Percentiles rank a stretch among this genome's conserved stretches.
Conservation (phyloP, 371 early-diverging fungal genomes). For the Choanephora cucurbitarum region DNA sequence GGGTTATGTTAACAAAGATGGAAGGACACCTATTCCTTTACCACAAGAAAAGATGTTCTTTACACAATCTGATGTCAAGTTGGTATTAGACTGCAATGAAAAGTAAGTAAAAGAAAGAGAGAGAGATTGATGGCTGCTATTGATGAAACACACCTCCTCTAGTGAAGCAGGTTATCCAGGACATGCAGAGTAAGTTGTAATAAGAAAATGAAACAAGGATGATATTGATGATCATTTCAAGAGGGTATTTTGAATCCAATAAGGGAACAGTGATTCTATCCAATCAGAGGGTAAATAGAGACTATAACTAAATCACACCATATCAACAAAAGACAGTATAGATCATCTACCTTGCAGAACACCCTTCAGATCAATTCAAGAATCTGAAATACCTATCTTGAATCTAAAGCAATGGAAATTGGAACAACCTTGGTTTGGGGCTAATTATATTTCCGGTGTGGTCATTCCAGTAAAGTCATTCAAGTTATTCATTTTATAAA, state of each 20-base stretch:
- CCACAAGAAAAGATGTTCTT: slow-evolving; percentile 55
- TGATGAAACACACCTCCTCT: slow-evolving; percentile 1
- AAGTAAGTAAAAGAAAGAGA: too few species aligned
- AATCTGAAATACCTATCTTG: slow-evolving; percentile 51
- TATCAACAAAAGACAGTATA: too few species aligned
- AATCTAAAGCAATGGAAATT: slow-evolving; percentile 45
- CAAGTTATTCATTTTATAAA: background rate
- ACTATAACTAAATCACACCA: too few species aligned
- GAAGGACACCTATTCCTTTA: slow-evolving; percentile 41
- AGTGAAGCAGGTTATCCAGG: slow-evolving; percentile 42
- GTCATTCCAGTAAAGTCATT: slow-evolving; percentile 42
- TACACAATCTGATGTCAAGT: slow-evolving; percentile 33
- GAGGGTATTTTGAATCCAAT: slow-evolving; percentile 34
- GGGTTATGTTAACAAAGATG: slow-evolving; percentile 50
- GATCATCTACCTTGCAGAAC: slow-evolving; percentile 42
- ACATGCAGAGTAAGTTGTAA: slow-evolving; percentile 29
- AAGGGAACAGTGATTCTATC: slow-evolving; percentile 42
- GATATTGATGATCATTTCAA: background rate
- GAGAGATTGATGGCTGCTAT: too few species aligned
- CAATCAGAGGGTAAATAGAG: slow-evolving; percentile 56
- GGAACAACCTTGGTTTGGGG: slow-evolving; percentile 62
- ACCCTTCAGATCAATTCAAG: slow-evolving; percentile 26
- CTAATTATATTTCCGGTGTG: slow-evolving; percentile 50
- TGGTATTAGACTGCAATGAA: slow-evolving; percentile 40
- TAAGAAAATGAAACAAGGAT: background rate